These are phyloP conservation scores for Blastomyces parvus DNA, from an alignment of 2,329 filamentous ascomycete genomes.

Conservation along the genomic window DNA sequence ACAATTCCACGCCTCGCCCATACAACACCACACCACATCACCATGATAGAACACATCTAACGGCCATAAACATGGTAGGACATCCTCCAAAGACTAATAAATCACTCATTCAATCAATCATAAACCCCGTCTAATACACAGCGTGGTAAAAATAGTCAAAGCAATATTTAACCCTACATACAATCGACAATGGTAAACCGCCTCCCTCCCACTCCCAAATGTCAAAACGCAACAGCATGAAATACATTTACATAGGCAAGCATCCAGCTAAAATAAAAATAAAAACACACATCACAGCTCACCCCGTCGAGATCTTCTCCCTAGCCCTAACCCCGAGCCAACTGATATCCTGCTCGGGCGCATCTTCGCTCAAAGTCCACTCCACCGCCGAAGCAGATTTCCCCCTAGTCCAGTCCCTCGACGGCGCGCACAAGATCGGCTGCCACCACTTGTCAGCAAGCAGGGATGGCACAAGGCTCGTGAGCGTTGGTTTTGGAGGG, in stretches of 20 bases:
- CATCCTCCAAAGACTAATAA: conserved; percentile 2
- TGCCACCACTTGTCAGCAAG: conserved; percentile 79
- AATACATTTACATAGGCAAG: conserved; percentile 18
- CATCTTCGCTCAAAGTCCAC: conserved; percentile 71
- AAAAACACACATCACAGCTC: conserved; percentile 48
- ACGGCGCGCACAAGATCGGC: conserved; percentile 73
- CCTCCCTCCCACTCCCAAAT: conserved; percentile 20
- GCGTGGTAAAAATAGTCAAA: conserved; percentile 59
- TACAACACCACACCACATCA: background rate
- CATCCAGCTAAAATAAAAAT: conserved; percentile 18
- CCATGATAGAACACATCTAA: background rate
- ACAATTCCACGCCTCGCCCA: background rate
- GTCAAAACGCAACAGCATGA: background rate
- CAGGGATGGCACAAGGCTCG: conserved; percentile 60
- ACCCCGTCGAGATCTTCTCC: conserved; percentile 75
- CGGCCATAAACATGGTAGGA: conserved; percentile 19
- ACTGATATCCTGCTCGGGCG: conserved; percentile 75
- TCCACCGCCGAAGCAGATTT: conserved; percentile 62
- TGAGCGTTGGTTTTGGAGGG: conserved; percentile 80
- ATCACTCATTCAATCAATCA: background rate
- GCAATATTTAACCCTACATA: conserved; percentile 92
- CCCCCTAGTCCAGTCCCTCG: conserved; percentile 68
- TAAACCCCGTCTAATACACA: conserved; percentile 16
- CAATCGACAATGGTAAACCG: conserved; percentile 65
- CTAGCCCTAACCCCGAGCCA: conserved; percentile 64